Evolutionary conservation across 768 basidiomycete species (phyloP).

Genomic region (Termitomyces sp.): DNA sequence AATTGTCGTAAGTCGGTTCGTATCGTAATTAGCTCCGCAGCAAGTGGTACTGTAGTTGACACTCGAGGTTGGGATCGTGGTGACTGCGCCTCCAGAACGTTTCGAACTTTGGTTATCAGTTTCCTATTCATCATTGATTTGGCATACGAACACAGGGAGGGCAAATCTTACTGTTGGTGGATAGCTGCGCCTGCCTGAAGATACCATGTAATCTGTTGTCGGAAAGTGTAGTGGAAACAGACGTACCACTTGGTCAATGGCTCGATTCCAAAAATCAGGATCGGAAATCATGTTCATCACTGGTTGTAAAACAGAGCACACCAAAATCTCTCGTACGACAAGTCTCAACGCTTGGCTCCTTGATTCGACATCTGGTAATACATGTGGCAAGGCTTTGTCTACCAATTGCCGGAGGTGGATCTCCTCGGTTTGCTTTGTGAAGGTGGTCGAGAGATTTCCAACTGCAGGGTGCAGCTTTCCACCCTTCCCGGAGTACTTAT

Average conservation of each 20-base stretch:
- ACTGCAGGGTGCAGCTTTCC: conserved; percentile 80
- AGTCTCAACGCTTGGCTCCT: conserved; percentile 67
- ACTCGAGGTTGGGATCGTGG: conserved; percentile 47
- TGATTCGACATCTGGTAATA: conserved; percentile 76
- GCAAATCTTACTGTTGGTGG: conserved; percentile 39
- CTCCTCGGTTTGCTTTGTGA: conserved; percentile 89
- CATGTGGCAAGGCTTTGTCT: conserved; percentile 63
- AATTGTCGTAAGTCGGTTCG: conserved; percentile 81
- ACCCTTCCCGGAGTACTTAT: conserved; percentile 68
- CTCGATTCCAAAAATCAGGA: conserved; percentile 95
- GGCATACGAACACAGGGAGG: not conserved
- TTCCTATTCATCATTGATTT: conserved; percentile 44
- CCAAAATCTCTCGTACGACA: conserved; percentile 76
- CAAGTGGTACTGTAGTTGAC: conserved; percentile 32
- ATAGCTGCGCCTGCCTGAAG: conserved; percentile 47
- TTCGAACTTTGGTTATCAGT: conserved; percentile 83
- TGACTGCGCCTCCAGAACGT: conserved; percentile 77
- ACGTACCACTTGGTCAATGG: conserved; percentile 88
- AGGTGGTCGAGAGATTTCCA: conserved; percentile 82
- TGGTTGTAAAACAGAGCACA: conserved; percentile 81
- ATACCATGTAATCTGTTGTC: not conserved
- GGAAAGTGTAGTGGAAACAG: not conserved
- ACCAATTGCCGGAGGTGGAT: conserved; percentile 72
- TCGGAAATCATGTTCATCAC: conserved; percentile 91
- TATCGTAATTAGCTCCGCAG: conserved; percentile 74